Conservation (phyloP, 352 stramenopile species). For the Pythium apleroticum region DNA sequence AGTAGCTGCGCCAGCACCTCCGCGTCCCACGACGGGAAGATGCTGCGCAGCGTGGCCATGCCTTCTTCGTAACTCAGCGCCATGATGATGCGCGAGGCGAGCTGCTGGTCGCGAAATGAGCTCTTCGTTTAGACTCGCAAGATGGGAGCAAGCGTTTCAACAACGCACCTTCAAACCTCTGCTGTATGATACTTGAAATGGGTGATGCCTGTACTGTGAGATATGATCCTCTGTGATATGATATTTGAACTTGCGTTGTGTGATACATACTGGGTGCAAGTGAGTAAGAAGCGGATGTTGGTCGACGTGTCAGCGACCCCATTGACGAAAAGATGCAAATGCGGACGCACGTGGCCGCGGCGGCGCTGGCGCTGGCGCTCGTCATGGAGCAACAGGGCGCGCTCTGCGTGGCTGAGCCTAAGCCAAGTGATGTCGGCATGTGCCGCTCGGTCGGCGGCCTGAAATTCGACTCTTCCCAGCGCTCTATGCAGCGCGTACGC, state of each 20-base stretch:
- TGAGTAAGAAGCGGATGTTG: constrained; percentile 3
- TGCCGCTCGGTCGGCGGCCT: constrained; percentile 65
- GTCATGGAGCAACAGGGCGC: constrained; percentile 18
- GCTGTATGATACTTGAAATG: constrained; percentile 4
- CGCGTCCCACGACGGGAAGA: constrained; percentile 79
- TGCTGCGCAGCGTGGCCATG: constrained; percentile 58
- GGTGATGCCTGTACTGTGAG: background rate
- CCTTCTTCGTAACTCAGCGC: constrained; percentile 57
- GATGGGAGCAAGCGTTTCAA: background rate
- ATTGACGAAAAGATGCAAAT: constrained; percentile 15
- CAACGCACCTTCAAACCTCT: constrained; percentile 9
- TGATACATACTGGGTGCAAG: constrained; percentile 16
- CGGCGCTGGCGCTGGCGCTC: constrained; percentile 19
- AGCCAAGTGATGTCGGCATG: constrained; percentile 33
- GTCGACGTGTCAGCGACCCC: constrained; percentile 7
- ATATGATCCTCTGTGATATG: background rate
- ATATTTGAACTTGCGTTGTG: constrained; percentile 14
- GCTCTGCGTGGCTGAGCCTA: constrained; percentile 23
- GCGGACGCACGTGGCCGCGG: background rate
- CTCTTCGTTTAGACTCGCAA: constrained; percentile 9
- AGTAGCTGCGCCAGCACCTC: constrained; percentile 61
- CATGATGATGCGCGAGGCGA: constrained; percentile 31
- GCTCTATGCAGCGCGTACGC: constrained; percentile 64
- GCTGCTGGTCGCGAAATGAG: constrained; percentile 4
- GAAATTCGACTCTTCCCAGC: constrained; percentile 66